Evolutionary conservation across 2,329 filamentous ascomycete genomes (phyloP).

Genomic region (Pseudocercospora macadamiae): DNA sequence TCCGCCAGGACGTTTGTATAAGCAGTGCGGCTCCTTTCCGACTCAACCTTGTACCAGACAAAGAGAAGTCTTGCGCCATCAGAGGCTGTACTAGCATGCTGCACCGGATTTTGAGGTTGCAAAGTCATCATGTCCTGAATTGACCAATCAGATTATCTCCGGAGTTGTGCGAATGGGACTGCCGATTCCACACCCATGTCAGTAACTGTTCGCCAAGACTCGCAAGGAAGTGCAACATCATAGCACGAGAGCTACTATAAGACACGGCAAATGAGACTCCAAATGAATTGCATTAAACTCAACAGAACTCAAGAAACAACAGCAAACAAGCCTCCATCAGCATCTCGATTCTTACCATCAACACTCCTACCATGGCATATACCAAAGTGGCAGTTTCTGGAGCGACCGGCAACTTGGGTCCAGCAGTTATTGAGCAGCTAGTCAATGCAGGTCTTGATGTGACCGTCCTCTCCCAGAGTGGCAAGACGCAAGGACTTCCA

Average conservation of each 20-base stretch:
- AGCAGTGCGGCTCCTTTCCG: conserved; percentile 8
- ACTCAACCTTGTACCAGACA: neutral
- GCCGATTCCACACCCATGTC: neutral
- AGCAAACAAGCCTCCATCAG: neutral
- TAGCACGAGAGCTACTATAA: neutral
- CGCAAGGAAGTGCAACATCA: neutral
- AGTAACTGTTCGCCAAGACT: conserved; percentile 3
- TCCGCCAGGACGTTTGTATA: neutral
- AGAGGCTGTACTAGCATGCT: neutral
- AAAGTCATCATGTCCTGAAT: neutral
- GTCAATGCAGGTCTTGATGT: conserved; percentile 44
- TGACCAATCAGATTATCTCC: neutral
- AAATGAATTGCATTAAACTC: neutral
- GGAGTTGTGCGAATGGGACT: neutral
- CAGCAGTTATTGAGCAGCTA: conserved; percentile 46
- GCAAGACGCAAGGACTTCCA: conserved; percentile 47
- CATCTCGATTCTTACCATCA: neutral
- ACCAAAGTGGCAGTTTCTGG: conserved; percentile 38
- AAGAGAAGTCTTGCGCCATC: neutral
- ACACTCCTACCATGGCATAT: conserved; percentile 12
- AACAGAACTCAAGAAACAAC: neutral
- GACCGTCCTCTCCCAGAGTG: conserved; percentile 51
- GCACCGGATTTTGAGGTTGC: conserved; percentile 2
- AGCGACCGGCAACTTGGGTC: conserved; percentile 47
- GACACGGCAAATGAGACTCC: neutral